Conservation (phyloP, 2,329 filamentous ascomycete species). For the Triangularia setosa region DNA sequence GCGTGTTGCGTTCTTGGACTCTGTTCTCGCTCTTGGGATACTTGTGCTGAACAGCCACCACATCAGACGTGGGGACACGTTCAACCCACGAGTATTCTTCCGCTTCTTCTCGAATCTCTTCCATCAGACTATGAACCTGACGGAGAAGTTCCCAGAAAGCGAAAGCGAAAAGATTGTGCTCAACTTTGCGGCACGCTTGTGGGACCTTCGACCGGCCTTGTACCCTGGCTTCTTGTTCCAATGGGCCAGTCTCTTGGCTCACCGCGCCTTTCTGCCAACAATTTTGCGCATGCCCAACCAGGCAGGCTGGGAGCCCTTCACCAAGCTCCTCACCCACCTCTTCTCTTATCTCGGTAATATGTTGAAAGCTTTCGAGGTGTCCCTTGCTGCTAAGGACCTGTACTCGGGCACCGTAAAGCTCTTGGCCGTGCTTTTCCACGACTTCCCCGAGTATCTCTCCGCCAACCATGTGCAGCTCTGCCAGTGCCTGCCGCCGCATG, state of each 20-base stretch:
- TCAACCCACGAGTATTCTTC: slow-evolving; percentile 89
- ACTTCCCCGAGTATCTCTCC: slow-evolving; percentile 89
- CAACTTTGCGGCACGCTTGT: slow-evolving; percentile 66
- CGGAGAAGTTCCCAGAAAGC: slow-evolving; percentile 54
- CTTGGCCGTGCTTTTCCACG: slow-evolving; percentile 81
- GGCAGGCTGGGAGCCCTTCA: slow-evolving; percentile 72
- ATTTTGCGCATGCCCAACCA: slow-evolving; percentile 66
- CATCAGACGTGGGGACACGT: slow-evolving; percentile 71
- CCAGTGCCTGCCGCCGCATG: slow-evolving; percentile 76
- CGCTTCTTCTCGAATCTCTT: slow-evolving; percentile 80
- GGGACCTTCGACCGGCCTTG: slow-evolving; percentile 69
- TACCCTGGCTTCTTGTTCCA: slow-evolving; percentile 80
- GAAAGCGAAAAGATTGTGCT: slow-evolving; percentile 68
- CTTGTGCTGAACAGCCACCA: slow-evolving; percentile 84
- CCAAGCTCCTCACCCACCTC: slow-evolving; percentile 68
- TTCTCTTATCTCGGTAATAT: slow-evolving; percentile 74
- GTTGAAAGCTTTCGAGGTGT: slow-evolving; percentile 67
- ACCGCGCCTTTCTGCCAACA: slow-evolving; percentile 77
- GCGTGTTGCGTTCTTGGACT: slow-evolving; percentile 66
- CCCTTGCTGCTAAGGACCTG: slow-evolving; percentile 70
- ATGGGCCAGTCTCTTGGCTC: slow-evolving; percentile 79
- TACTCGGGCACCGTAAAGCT: slow-evolving; percentile 82
- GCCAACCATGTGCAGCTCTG: slow-evolving; percentile 82
- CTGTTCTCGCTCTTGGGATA: slow-evolving; percentile 71
- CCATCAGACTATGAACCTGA: slow-evolving; percentile 63